Conservation (phyloP, 371 early-diverging fungal species). For the Rhizopus microsporus region DNA sequence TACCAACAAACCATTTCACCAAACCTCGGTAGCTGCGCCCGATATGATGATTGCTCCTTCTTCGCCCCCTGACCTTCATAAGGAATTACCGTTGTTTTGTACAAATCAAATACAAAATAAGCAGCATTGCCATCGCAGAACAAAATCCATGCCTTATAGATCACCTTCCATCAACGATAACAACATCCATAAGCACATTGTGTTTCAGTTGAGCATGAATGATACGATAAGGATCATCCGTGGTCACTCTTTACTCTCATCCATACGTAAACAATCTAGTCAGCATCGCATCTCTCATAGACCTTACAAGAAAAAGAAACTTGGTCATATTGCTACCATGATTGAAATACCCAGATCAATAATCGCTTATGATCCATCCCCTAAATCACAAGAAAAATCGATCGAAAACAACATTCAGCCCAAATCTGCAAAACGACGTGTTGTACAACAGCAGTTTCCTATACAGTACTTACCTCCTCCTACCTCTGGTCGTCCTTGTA, state of each 20-base stretch:
- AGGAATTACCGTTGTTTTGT: background rate
- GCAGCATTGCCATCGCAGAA: background rate
- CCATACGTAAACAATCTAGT: conserved; percentile 28
- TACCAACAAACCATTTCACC: background rate
- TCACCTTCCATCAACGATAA: conserved; percentile 41
- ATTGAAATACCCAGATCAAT: conserved; percentile 14
- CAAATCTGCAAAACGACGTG: background rate
- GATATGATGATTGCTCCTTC: background rate
- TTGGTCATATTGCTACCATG: conserved; percentile 1
- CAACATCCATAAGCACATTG: conserved; percentile 34
- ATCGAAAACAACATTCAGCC: background rate
- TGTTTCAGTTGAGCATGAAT: conserved; percentile 35
- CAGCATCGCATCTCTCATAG: background rate
- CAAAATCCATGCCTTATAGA: conserved; percentile 38
- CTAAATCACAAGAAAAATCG: background rate
- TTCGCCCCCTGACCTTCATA: conserved; percentile 3
- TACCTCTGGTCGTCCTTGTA: conserved; percentile 32
- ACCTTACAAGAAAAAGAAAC: conserved; percentile 2
- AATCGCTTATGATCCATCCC: background rate
- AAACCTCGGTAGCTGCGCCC: too few relatives aligned
- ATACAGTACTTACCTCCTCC: conserved; percentile 5
- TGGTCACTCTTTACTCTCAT: conserved; percentile 37
- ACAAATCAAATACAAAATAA: background rate
- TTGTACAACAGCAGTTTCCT: background rate
- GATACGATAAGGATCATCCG: conserved; percentile 35